phyloP scores from a whole-genome alignment of 2,329 filamentous ascomycete genomes.

The Arthrobotrys conoides region DNA sequence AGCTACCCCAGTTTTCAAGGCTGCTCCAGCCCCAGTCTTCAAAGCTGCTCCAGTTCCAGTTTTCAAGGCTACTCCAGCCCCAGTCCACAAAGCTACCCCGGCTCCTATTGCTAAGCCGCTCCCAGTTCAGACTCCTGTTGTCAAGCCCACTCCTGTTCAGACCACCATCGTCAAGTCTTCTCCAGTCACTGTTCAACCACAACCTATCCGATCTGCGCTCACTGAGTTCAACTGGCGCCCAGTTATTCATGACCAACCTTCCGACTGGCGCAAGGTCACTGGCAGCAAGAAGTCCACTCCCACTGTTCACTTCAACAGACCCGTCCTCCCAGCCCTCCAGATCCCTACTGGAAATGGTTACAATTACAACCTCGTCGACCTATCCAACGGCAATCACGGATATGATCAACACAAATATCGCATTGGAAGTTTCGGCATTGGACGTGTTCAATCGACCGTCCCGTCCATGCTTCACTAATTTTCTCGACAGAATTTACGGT shows the following conservation, averaged over 20 bases:
- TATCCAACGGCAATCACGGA: neutral
- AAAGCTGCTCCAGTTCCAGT: neutral
- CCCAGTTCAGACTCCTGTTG: neutral
- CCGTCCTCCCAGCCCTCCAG: slow-evolving; percentile 22
- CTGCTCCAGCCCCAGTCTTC: neutral
- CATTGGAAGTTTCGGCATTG: slow-evolving; percentile 7
- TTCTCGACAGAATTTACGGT: neutral
- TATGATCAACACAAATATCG: slow-evolving; percentile 37
- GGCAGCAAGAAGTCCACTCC: neutral
- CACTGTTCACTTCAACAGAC: neutral
- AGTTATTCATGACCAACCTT: slow-evolving; percentile 33
- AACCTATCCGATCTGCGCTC: slow-evolving; percentile 44
- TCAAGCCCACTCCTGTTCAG: neutral
- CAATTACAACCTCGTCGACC: neutral
- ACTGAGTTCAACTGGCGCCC: slow-evolving; percentile 56
- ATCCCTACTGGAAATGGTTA: slow-evolving; percentile 8
- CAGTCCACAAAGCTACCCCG: neutral
- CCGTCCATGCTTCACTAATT: slow-evolving; percentile 1
- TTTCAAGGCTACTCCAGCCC: neutral
- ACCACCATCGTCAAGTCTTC: neutral
- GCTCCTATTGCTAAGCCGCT: too few relatives aligned
- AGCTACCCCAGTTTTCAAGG: neutral
- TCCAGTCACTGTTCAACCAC: neutral
- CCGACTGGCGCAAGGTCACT: slow-evolving; percentile 19
- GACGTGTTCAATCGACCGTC: slow-evolving; percentile 20